Evolutionary conservation across 2,329 filamentous ascomycete species (phyloP).

Genomic region (Scedosporium aurantiacum): DNA sequence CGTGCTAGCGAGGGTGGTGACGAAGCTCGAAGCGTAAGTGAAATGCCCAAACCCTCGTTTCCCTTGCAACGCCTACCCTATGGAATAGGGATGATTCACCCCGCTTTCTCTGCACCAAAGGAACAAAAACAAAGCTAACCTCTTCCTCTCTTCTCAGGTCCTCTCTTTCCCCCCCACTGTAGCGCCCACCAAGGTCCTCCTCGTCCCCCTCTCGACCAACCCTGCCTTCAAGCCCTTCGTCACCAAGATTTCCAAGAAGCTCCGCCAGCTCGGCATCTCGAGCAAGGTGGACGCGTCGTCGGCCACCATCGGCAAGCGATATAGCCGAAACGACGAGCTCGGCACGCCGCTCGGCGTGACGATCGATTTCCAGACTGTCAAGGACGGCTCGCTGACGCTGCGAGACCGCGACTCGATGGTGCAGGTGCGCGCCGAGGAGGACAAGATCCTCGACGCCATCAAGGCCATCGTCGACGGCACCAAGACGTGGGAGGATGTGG

Average conservation of each 20-base stretch:
- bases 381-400: slow-evolving; percentile 71
- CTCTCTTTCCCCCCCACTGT: slow-evolving; percentile 41
- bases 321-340: slow-evolving; percentile 79
- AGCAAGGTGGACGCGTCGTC: slow-evolving; percentile 73
- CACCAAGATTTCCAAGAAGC: slow-evolving; percentile 53
- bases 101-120: slow-evolving; percentile 28
- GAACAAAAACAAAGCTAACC: slow-evolving; percentile 3
- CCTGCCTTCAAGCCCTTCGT: slow-evolving; percentile 61
- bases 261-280: slow-evolving; percentile 61
- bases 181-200: slow-evolving; percentile 75
- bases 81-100: too few species aligned
- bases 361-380: slow-evolving; percentile 79
- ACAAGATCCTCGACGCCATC: slow-evolving; percentile 61
- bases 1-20: slow-evolving; percentile 49
- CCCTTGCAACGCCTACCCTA: not conserved
- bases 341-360: slow-evolving; percentile 83
- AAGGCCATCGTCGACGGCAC: slow-evolving; percentile 27
- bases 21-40: slow-evolving; percentile 74
- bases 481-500: slow-evolving; percentile 58
- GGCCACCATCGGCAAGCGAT: slow-evolving; percentile 80
- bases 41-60: not conserved
- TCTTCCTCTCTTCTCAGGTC: slow-evolving; percentile 17
- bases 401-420: slow-evolving; percentile 74
- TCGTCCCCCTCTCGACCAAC: slow-evolving; percentile 71
- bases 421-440: slow-evolving; percentile 68